These are phyloP conservation scores for Ormosia semicastrata DNA, from an alignment of 306 rosid genomes.

Conservation along the genomic window DNA sequence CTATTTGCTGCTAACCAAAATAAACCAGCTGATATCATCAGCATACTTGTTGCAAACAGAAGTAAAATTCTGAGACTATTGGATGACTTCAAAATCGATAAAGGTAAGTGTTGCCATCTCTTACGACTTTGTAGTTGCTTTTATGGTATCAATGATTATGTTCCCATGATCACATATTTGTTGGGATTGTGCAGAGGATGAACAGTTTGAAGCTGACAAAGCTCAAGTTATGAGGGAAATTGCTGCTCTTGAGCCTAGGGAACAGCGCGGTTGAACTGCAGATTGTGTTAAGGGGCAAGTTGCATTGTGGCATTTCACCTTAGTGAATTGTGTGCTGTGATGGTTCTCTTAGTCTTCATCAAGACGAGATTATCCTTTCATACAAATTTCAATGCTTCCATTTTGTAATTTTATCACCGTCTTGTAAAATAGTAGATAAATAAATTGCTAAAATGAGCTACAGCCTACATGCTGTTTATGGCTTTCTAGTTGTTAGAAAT, in stretches of 20 bases:
- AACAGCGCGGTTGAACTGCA: conserved; percentile 32
- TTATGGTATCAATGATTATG: background rate
- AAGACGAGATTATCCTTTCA: conserved; percentile 18
- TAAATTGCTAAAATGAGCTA: conserved; percentile 49
- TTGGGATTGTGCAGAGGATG: conserved; percentile 68
- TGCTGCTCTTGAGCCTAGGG: conserved; percentile 66
- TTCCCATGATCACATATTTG: conserved; percentile 17
- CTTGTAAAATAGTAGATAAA: conserved; percentile 63
- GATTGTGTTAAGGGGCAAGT: conserved; percentile 13
- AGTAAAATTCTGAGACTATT: conserved; percentile 89
- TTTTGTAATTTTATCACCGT: conserved; percentile 38
- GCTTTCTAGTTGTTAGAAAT: conserved; percentile 17
- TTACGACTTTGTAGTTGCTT: background rate
- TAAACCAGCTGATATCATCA: conserved; percentile 75
- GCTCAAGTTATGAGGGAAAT: conserved; percentile 95
- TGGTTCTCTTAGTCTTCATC: conserved; percentile 37
- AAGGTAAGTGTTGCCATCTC: conserved; percentile 51
- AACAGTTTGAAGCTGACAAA: conserved; percentile 95
- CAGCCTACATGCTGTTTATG: conserved; percentile 6
- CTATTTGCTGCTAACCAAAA: conserved; percentile 92
- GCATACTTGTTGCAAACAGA: conserved; percentile 83
- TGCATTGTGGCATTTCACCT: conserved; percentile 21
- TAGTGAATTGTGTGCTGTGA: conserved; percentile 35
- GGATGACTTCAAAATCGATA: conserved; percentile 87
- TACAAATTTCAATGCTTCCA: conserved; percentile 21